Percentiles rank a stretch among this genome's conserved stretches.
Conservation (phyloP, 306 rosid genomes). For the Cucumis cinereus region DNA sequence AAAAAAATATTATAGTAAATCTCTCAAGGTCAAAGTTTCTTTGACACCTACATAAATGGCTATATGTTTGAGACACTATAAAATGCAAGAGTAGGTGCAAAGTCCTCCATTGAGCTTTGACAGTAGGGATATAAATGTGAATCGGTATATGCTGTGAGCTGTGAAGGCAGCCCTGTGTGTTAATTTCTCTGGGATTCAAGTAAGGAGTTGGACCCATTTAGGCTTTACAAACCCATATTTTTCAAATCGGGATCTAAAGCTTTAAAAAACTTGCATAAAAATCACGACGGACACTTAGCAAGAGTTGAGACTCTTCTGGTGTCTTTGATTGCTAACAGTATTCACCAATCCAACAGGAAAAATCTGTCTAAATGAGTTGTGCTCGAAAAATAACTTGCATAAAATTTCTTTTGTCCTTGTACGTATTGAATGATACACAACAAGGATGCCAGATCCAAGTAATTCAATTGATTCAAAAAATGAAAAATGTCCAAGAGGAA, state of each 20-base stretch:
- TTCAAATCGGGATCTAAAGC: background rate
- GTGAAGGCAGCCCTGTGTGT: background rate
- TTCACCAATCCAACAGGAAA: background rate
- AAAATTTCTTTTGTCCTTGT: background rate
- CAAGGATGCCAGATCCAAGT: background rate
- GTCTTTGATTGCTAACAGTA: background rate
- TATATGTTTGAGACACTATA: background rate
- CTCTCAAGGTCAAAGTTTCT: background rate
- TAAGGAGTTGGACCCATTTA: background rate
- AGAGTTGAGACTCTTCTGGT: background rate
- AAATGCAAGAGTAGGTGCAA: background rate
- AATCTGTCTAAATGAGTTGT: background rate
- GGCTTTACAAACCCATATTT: background rate
- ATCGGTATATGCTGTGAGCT: background rate
- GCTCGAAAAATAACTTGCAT: background rate
- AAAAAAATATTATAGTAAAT: background rate
- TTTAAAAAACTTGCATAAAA: background rate
- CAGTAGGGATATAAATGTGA: background rate
- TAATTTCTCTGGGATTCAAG: background rate
- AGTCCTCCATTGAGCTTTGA: background rate
- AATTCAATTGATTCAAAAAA: background rate
- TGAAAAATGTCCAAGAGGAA: background rate
- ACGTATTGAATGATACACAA: background rate
- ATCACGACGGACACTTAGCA: background rate
- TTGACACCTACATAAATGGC: background rate